These are phyloP conservation scores for Leptographium galeiforme DNA, from an alignment of 2,329 filamentous ascomycete species.

Conservation along the genomic window DNA sequence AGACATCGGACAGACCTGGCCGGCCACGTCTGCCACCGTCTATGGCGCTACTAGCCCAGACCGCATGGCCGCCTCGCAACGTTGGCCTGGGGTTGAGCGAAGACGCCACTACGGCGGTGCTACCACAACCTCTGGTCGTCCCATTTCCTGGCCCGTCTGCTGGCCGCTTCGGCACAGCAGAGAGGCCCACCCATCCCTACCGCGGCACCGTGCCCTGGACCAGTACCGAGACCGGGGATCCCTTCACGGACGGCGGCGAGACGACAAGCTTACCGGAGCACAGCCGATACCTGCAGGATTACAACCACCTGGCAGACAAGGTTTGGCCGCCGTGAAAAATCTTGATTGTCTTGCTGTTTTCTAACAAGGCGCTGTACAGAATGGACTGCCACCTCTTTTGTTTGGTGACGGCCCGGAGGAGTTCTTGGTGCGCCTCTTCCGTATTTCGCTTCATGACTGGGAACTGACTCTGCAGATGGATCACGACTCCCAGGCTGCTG, in stretches of 20 bases:
- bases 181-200: not conserved
- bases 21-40: not conserved
- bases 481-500: conserved; percentile 5
- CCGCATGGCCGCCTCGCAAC: not conserved
- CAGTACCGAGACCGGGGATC: conserved; percentile 30
- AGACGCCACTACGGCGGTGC: not conserved
- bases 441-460: not conserved
- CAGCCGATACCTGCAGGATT: conserved; percentile 37
- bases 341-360: not conserved
- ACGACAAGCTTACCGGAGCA: conserved; percentile 26
- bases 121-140: not conserved
- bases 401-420: conserved; percentile 19
- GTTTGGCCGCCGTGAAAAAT: conserved; percentile 18
- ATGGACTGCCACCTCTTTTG: conserved; percentile 34
- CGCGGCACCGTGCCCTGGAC: conserved; percentile 43
- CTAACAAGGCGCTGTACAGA: conserved; percentile 22
- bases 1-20: not conserved
- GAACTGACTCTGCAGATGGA: conserved; percentile 5
- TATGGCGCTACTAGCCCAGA: not conserved
- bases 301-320: conserved; percentile 47
- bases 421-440: not conserved
- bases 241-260: conserved; percentile 34
- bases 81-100: not conserved
- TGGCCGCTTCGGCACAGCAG: not conserved
- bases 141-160: not conserved